Base-by-base conservation (phyloP, 225 moss, liverwort and hornwort species). In the Sphagnum tenellum region DNA sequence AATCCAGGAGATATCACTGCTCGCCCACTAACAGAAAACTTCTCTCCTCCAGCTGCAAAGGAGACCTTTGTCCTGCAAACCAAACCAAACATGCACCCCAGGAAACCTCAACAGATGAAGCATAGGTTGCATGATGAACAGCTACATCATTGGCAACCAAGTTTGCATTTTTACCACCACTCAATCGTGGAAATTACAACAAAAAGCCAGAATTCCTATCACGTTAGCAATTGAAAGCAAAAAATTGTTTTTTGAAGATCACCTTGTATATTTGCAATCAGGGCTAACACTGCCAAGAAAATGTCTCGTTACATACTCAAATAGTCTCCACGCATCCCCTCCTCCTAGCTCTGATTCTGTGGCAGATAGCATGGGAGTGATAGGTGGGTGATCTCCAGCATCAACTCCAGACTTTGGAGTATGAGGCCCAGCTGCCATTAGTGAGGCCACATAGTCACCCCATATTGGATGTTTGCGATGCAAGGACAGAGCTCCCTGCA, bases 231-330 rank as follows among this genome's bases (percentile, higher is more conserved):
- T 29, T 29, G 29, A 29, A 29, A 29, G 29, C 29, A 1, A 29
- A 29, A 29, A 29, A 29, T 29, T 29, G 29, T 9, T 52, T 2
- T 2, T 50, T 62, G 5, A 12, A 48, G 2, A 69, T 65, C 73
- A 96, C 96, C 92, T 88, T 76, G 70, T 87, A 60, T 70, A 96
- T 73, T 78, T 92, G 83, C 92, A 96, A 80, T 96, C 96, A 56
- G 92, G 90, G 78, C 92, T 92, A 70, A 96, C 86, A 77, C 90
- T 96, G 51, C 90, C 92, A 60, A 92, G 85, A 83, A 96, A 96
- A 81, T 96, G 92, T 54, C 92, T 75, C 63, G 89, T 76, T 53
- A 92, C 82, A 79, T 92, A 96, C 74, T 96, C 92, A 83, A 88
- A 96, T 59, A 96, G 74, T 73, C 90, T 88, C 96, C 96, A 96